phyloP scores from a whole-genome alignment of 192 early-diverging fungal genomes.

The Coemansia guatemalensis region DNA sequence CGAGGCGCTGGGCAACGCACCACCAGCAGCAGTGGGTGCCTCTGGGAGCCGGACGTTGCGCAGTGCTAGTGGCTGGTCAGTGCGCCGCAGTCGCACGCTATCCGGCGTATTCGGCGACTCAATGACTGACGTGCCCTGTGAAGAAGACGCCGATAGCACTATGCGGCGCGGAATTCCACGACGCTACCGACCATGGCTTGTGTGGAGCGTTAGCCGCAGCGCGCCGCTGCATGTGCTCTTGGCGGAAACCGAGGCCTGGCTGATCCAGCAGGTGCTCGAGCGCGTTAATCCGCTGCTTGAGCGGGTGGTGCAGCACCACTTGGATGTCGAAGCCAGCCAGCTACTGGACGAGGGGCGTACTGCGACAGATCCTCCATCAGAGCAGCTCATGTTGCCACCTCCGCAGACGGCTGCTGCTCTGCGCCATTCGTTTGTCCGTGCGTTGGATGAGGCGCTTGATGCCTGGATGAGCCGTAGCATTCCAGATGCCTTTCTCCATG shows the following conservation, averaged over 20 bases:
- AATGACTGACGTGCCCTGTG: constrained; percentile 4
- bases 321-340: constrained; percentile 48
- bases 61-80: constrained; percentile 13
- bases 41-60: not conserved
- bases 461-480: constrained; percentile 47
- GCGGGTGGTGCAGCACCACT: constrained; percentile 42
- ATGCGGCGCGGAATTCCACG: constrained; percentile 15
- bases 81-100: constrained; percentile 14
- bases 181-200: constrained; percentile 48
- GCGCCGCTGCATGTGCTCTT: constrained; percentile 51
- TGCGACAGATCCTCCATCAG: not conserved
- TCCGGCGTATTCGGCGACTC: constrained; percentile 19
- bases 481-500: constrained; percentile 36
- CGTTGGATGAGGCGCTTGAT: constrained; percentile 34
- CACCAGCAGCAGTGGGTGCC: no score
- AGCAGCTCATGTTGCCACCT: not conserved
- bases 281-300: constrained; percentile 50
- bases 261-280: constrained; percentile 51
- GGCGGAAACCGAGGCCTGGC: constrained; percentile 50
- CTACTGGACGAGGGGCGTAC: constrained; percentile 25
- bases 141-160: not conserved
- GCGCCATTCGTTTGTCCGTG: constrained; percentile 39
- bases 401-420: constrained; percentile 27
- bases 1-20: constrained; percentile 32
- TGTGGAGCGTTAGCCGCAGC: constrained; percentile 37